Evolutionary conservation across 2,329 filamentous ascomycete species (phyloP).

Genomic region (Fusarium protoensiforme): DNA sequence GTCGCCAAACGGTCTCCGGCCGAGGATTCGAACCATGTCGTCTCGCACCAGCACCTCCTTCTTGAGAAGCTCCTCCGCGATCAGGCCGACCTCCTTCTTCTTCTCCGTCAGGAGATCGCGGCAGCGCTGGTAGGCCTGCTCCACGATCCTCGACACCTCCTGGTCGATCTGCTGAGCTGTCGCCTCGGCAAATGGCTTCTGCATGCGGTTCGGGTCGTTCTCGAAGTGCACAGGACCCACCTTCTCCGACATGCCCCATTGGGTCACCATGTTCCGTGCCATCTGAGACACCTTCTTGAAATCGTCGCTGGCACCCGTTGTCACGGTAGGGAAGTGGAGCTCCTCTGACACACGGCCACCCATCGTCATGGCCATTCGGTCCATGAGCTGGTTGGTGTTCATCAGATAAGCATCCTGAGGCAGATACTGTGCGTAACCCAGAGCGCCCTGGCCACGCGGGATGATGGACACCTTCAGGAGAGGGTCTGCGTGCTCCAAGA

Average conservation of each 20-base stretch:
- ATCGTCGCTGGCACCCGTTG: slow-evolving; percentile 93
- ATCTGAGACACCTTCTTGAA: slow-evolving; percentile 98
- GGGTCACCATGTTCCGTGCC: slow-evolving; percentile 98
- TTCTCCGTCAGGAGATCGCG: slow-evolving; percentile 83
- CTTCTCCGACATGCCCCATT: slow-evolving; percentile 97
- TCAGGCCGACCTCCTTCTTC: slow-evolving; percentile 87
- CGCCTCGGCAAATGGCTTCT: slow-evolving; percentile 96
- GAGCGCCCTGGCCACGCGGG: slow-evolving; percentile 89
- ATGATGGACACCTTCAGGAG: slow-evolving; percentile 99
- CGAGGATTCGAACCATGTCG: slow-evolving; percentile 90
- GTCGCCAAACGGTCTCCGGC: slow-evolving; percentile 86
- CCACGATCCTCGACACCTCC: slow-evolving; percentile 91
- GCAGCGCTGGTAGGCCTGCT: slow-evolving; percentile 93
- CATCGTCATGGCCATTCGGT: slow-evolving; percentile 99
- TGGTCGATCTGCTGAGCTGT: slow-evolving; percentile 92
- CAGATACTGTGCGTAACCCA: slow-evolving; percentile 98
- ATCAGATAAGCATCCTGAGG: slow-evolving; percentile 94
- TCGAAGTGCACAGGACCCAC: slow-evolving; percentile 94
- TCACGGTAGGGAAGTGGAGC: slow-evolving; percentile 95
- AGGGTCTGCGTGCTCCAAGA: slow-evolving; percentile 94
- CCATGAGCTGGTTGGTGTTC: slow-evolving; percentile 96
- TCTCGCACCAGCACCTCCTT: slow-evolving; percentile 94
- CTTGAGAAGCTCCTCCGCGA: slow-evolving; percentile 90
- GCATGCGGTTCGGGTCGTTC: slow-evolving; percentile 81
- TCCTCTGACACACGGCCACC: slow-evolving; percentile 96